These are phyloP conservation scores for Polytrichum commune DNA, from an alignment of 225 moss, liverwort and hornwort species.

Conservation along the genomic window DNA sequence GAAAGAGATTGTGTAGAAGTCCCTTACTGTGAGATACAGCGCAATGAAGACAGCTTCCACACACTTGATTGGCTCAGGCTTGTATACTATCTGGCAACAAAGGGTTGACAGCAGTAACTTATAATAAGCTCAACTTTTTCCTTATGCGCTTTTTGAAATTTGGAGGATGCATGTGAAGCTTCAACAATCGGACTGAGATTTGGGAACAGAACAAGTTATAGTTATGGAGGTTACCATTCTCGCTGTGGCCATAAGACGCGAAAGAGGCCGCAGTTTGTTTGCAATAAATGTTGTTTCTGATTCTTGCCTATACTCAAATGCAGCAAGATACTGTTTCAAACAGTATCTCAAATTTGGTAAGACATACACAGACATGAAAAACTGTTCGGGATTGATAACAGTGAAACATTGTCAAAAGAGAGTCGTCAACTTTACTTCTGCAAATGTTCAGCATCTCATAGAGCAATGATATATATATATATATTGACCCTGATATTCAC, in stretches of 20 bases:
- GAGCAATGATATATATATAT: no score
- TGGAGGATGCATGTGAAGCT: neutral
- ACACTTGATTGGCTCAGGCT: slow-evolving; percentile 82
- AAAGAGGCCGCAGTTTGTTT: slow-evolving; percentile 62
- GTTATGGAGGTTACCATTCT: slow-evolving; percentile 51
- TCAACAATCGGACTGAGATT: no score
- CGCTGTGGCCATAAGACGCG: slow-evolving; percentile 75
- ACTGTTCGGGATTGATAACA: no score
- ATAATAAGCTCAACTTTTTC: neutral
- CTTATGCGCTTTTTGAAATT: neutral
- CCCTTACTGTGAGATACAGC: slow-evolving; percentile 71
- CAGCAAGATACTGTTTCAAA: slow-evolving; percentile 31
- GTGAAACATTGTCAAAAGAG: no score
- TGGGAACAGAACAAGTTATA: neutral
- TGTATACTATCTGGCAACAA: slow-evolving; percentile 54
- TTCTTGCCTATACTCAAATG: slow-evolving; percentile 38
- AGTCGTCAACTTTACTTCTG: no score
- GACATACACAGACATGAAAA: no score
- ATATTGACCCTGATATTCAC: neutral
- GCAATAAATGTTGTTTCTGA: slow-evolving; percentile 50
- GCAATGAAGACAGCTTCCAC: slow-evolving; percentile 81
- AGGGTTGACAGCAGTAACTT: neutral
- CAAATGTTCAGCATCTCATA: no score
- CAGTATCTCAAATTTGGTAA: slow-evolving; percentile 2
- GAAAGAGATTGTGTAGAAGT: neutral